Base-by-base conservation (phyloP, 495 filamentous ascomycete species). In the Melanomma pulvis-pyrius region DNA sequence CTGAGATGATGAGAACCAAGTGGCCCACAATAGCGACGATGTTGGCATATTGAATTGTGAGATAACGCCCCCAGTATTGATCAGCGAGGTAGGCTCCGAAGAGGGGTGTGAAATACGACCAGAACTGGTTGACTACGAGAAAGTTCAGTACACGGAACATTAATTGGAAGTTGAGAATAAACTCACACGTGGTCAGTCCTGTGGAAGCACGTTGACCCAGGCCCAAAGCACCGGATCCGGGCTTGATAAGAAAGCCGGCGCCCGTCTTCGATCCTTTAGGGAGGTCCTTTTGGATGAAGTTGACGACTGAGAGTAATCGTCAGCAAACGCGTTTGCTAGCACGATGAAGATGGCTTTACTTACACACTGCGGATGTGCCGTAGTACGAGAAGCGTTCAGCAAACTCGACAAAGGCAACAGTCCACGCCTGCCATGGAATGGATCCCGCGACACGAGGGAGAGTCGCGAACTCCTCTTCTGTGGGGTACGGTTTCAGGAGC, bases 351-450 rank as follows among this genome's bases (percentile, higher is more conserved):
- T n/a, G 8, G 25, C 3, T 25, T 12, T 8, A 41, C 54, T 58
- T 25, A 58, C 54, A 61, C 17, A 78, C 79, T 21, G 47, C 47
- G 13, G 82, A 88, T 3, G 88, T 89, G 61, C 89, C 90, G 72
- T 91, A 91, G 79, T 90, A 91, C 7, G 87, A 88, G 77, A 91
- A 89, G 41, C 89, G 86, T 78, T 92, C 89, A 77, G 84, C 87
- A 56, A 90, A 76, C 75, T 92, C 89, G 49, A 90, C 83, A 66
- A 91, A 87, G 21, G 86, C 88, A 54, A 93, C 81, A 22, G 85
- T 87, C 70, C 85, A 92, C 11, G 82, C 81, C 15, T 76, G 82
- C 79, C 79, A 86, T 21, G 87, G 88, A 22, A 92, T 80, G 26
- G 76, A 79, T 36, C 83, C 89, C 8, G 88, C 76, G 1, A 92